A percentile compares a stretch with the other conserved stretches of the same genome.
Evolutionary conservation across 1,284 basidiomycete species (phyloP).

Genomic region (Takashimella tepidaria): DNA sequence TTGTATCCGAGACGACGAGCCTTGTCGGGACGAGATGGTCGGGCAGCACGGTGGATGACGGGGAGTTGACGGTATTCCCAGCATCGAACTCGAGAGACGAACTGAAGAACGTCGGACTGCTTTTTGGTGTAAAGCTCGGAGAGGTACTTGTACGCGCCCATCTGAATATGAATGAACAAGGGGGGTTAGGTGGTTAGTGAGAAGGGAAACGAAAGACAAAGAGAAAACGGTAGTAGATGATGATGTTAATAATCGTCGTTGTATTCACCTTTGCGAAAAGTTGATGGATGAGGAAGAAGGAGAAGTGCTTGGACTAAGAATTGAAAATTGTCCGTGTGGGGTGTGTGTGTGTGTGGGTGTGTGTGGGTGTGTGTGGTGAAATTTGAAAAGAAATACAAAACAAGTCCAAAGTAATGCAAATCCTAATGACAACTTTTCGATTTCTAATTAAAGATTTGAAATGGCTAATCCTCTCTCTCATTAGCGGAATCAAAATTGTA

Average conservation of each 20-base stretch:
- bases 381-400: too few species aligned
- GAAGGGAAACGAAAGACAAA: too few species aligned
- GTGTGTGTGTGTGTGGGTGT: too few species aligned
- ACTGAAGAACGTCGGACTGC: constrained; percentile 80
- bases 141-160: constrained; percentile 88
- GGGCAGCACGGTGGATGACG: constrained; percentile 95
- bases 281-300: background rate
- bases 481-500: too few species aligned
- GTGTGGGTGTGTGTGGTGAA: too few species aligned
- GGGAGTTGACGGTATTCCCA: constrained; percentile 99
- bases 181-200: background rate
- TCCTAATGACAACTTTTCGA: too few species aligned
- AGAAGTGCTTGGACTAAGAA: background rate
- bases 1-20: constrained; percentile 98
- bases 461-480: too few species aligned
- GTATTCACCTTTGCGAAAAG: background rate
- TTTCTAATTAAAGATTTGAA: too few species aligned
- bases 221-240: too few species aligned
- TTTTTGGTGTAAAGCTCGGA: constrained; percentile 66
- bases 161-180: constrained; percentile 12
- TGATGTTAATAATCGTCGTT: too few species aligned
- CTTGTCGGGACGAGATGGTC: constrained; percentile 98
- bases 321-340: too few species aligned
- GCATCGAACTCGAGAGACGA: constrained; percentile 96
- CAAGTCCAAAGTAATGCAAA: too few species aligned